Evolutionary conservation across 2,329 filamentous ascomycete species (phyloP).

Genomic region (Colletotrichum kahawae): DNA sequence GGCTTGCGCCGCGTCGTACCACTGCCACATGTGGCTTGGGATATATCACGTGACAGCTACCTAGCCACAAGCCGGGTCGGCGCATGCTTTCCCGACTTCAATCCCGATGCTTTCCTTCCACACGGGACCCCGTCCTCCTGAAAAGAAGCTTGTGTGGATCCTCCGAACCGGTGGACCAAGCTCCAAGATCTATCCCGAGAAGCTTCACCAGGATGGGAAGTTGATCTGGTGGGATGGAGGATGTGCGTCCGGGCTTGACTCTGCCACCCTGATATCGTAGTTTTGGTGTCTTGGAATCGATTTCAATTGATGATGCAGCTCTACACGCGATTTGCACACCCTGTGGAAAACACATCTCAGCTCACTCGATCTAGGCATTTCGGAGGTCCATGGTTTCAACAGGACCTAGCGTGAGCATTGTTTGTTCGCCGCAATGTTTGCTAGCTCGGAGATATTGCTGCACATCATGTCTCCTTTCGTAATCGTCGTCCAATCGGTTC

Average conservation of each 20-base stretch:
- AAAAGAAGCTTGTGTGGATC: conserved; percentile 12
- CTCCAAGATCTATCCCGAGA: background rate
- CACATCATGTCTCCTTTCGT: background rate
- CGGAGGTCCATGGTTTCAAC: background rate
- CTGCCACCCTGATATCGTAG: background rate
- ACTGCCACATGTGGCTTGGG: background rate
- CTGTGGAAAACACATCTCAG: background rate
- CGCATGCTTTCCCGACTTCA: conserved; percentile 6
- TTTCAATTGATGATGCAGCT: background rate
- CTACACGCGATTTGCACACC: background rate
- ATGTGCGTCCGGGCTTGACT: background rate
- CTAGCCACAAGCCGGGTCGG: background rate
- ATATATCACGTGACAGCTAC: background rate
- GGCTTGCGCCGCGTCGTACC: background rate
- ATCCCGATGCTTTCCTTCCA: background rate
- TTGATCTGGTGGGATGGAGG: background rate
- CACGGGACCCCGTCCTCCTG: background rate
- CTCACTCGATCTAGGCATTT: background rate
- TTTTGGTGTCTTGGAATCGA: background rate
- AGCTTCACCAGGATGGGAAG: background rate
- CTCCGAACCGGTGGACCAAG: conserved; percentile 12
- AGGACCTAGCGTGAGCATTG: background rate
- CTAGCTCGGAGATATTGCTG: background rate
- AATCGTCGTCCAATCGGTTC: background rate
- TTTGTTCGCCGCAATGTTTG: background rate